These are phyloP conservation scores for Mycosphaerella sp. DNA, from an alignment of 2,329 filamentous ascomycete species.

Conservation along the genomic window DNA sequence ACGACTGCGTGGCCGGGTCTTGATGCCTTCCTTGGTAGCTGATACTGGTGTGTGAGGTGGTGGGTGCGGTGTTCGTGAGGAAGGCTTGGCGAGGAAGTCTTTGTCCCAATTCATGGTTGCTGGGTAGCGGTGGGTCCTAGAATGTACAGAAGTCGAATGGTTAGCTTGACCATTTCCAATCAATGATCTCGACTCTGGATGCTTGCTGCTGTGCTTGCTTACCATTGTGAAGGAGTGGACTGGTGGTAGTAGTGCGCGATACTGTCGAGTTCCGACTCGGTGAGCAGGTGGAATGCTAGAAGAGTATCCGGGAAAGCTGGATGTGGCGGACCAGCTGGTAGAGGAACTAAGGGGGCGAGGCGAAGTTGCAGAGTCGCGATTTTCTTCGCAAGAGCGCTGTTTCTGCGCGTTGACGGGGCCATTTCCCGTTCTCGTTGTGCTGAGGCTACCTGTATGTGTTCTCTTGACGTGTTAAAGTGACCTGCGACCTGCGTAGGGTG, in stretches of 20 bases:
- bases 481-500: slow-evolving; percentile 21
- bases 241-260: slow-evolving; percentile 71
- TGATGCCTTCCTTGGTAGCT: slow-evolving; percentile 3
- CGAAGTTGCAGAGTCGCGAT: slow-evolving; percentile 59
- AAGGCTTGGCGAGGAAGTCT: slow-evolving; percentile 34
- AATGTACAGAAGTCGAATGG: too few relatives aligned
- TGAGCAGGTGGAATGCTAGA: slow-evolving; percentile 68
- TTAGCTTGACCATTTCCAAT: too few relatives aligned
- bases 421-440: slow-evolving; percentile 21
- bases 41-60: slow-evolving; percentile 8
- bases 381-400: slow-evolving; percentile 50
- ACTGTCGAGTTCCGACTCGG: slow-evolving; percentile 61
- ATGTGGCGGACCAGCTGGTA: slow-evolving; percentile 56
- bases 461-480: not conserved
- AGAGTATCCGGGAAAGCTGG: slow-evolving; percentile 60
- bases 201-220: too few relatives aligned
- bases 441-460: not conserved
- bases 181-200: too few relatives aligned
- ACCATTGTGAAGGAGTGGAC: slow-evolving; percentile 49
- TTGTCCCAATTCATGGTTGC: slow-evolving; percentile 59
- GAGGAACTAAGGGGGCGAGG: slow-evolving; percentile 58
- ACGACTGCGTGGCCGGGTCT: slow-evolving; percentile 13
- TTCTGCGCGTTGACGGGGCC: slow-evolving; percentile 31
- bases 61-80: not conserved
- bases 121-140: slow-evolving; percentile 55